These are phyloP conservation scores for Blastocystis sp. DNA, from an alignment of 352 stramenopile genomes.

Conservation along the genomic window DNA sequence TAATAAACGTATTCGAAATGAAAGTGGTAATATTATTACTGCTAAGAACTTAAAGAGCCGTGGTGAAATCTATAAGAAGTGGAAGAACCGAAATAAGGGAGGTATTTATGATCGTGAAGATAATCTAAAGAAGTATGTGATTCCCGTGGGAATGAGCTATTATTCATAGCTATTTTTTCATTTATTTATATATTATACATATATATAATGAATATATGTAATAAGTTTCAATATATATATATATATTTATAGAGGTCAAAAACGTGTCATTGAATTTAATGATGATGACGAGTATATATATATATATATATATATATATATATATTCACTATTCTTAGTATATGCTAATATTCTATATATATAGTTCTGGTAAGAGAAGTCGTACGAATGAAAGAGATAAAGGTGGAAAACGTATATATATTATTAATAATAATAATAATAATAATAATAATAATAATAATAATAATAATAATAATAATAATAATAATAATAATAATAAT, in stretches of 20 bases:
- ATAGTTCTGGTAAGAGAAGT: too few relatives aligned
- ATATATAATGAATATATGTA: too few relatives aligned
- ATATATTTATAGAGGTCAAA: too few relatives aligned
- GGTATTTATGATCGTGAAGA: not conserved
- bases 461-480: not conserved
- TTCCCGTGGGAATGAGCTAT: too few relatives aligned
- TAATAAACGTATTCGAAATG: conserved; percentile 55
- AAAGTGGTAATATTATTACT: conserved; percentile 56
- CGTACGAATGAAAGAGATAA: not conserved
- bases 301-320: too few relatives aligned
- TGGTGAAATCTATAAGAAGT: conserved; percentile 74
- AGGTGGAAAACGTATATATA: not conserved
- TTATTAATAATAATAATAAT: conserved; percentile 13
- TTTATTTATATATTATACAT: too few relatives aligned
- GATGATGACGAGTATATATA: too few relatives aligned
- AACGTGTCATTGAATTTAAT: too few relatives aligned
- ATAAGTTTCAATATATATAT: too few relatives aligned
- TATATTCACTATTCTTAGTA: too few relatives aligned
- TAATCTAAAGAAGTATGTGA: conserved; percentile 60
- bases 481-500: conserved; percentile 34
- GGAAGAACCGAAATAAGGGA: conserved; percentile 52
- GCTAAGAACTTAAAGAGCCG: conserved; percentile 40
- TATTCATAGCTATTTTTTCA: too few relatives aligned
- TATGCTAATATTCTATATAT: too few relatives aligned
- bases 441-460: not conserved